Evolutionary conservation across 306 rosid genomes (phyloP).

Genomic region (Senna siamea): DNA sequence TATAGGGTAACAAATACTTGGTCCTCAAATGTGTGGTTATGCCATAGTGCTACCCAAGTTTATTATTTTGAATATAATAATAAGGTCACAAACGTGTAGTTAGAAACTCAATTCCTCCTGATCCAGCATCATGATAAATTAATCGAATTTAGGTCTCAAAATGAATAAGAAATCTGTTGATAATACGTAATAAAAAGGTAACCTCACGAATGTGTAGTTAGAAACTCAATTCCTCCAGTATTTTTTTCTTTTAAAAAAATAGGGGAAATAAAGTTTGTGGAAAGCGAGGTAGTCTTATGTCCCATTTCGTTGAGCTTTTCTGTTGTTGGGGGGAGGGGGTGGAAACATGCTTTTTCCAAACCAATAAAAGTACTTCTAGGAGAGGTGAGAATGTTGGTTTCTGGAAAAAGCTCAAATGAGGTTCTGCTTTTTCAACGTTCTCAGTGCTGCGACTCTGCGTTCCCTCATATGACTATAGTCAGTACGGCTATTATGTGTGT

Average conservation of each 20-base stretch:
- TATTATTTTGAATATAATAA: conserved; percentile 3
- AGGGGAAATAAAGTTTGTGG: conserved; percentile 38
- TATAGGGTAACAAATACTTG: too few species aligned
- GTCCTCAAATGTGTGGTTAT: too few species aligned
- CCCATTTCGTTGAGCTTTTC: background rate
- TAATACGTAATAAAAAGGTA: conserved; percentile 27
- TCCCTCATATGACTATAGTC: conserved; percentile 19
- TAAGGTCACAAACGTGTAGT: background rate
- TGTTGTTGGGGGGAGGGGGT: background rate
- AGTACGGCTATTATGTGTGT: conserved; percentile 23
- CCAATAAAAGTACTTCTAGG: background rate
- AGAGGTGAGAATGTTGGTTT: background rate
- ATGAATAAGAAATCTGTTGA: conserved; percentile 33
- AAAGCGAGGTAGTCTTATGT: conserved; percentile 25
- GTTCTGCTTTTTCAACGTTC: background rate
- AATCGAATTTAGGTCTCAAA: background rate
- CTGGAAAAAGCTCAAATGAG: background rate
- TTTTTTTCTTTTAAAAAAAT: background rate
- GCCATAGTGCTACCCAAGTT: background rate
- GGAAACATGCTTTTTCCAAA: background rate
- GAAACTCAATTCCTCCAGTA: conserved; percentile 38
- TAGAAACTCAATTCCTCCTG: conserved; percentile 30
- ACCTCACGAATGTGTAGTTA: too few species aligned
- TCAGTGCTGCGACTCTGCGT: conserved; percentile 23
- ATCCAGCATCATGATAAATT: conserved; percentile 17